phyloP scores from a whole-genome alignment of 441 rosid genomes.

The Bocquillonia castaneifolia region DNA sequence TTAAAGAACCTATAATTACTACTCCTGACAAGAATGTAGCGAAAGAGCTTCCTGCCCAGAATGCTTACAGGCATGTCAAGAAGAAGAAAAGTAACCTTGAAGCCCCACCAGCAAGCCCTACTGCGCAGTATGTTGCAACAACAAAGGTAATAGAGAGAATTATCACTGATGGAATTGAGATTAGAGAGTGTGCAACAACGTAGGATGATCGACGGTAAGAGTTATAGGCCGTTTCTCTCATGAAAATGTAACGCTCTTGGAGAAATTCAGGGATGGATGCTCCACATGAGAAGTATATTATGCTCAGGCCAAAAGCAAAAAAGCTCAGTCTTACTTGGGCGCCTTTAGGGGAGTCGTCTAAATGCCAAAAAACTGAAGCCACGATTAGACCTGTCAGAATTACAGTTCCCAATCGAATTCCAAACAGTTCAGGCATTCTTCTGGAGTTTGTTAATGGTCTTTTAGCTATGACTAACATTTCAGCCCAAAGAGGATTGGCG shows the following conservation, averaged over 20 bases:
- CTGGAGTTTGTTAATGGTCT: slow-evolving; percentile 65
- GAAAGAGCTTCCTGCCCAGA: slow-evolving; percentile 77
- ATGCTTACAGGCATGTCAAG: slow-evolving; percentile 54
- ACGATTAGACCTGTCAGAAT: slow-evolving; percentile 64
- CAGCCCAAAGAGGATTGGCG: slow-evolving; percentile 74
- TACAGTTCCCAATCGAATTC: slow-evolving; percentile 69
- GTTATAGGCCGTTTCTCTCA: slow-evolving; percentile 88
- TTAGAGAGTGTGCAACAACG: slow-evolving; percentile 66
- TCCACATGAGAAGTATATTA: slow-evolving; percentile 82
- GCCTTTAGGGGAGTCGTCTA: slow-evolving; percentile 75
- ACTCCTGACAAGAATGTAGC: slow-evolving; percentile 80
- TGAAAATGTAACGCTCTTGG: slow-evolving; percentile 83
- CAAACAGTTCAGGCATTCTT: slow-evolving; percentile 70
- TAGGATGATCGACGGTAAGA: slow-evolving; percentile 84
- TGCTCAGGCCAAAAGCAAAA: slow-evolving; percentile 82
- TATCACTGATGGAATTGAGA: slow-evolving; percentile 61
- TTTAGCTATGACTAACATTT: slow-evolving; percentile 67
- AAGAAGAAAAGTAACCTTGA: slow-evolving; percentile 64
- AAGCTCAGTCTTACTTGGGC: slow-evolving; percentile 73
- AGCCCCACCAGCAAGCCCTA: slow-evolving; percentile 64
- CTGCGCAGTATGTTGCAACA: slow-evolving; percentile 56
- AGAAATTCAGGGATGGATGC: slow-evolving; percentile 81
- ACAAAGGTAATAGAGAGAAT: slow-evolving; percentile 62
- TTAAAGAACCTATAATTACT: slow-evolving; percentile 71
- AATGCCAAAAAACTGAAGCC: slow-evolving; percentile 62